Evolutionary conservation across 2,329 filamentous ascomycete species (phyloP).

Genomic region (Trichoderma simmonsii): DNA sequence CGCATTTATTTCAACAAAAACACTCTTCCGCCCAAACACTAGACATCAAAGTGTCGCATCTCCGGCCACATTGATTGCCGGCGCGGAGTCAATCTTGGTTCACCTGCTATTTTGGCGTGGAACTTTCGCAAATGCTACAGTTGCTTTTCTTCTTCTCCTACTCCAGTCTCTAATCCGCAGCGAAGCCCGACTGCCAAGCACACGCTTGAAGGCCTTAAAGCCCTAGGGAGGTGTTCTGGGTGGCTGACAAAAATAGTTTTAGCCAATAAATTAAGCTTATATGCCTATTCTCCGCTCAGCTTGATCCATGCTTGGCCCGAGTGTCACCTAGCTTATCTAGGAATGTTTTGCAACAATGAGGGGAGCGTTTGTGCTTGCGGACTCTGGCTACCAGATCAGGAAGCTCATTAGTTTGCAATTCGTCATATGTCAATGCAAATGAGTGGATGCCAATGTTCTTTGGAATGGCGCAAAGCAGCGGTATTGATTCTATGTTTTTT

Average conservation of each 20-base stretch:
- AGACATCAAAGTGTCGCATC: neutral
- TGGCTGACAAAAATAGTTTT: neutral
- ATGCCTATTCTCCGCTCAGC: neutral
- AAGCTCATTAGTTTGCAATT: neutral
- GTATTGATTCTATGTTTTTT: neutral
- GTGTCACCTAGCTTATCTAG: slow-evolving; percentile 1
- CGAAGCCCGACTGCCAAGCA: neutral
- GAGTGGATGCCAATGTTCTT: neutral
- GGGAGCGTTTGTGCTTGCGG: neutral
- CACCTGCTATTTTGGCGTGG: slow-evolving; percentile 9
- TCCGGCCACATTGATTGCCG: neutral
- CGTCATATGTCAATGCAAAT: neutral
- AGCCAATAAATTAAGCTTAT: slow-evolving; percentile 16
- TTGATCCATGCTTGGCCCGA: neutral
- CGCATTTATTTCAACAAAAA: neutral
- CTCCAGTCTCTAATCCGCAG: neutral
- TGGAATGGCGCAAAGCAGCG: neutral
- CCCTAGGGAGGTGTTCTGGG: neutral
- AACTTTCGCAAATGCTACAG: slow-evolving; percentile 5
- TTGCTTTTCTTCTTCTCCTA: neutral
- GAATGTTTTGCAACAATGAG: neutral
- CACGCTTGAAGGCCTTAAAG: neutral
- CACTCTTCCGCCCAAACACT: neutral
- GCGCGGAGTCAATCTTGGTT: neutral
- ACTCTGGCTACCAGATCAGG: slow-evolving; percentile 43